phyloP scores from a whole-genome alignment of 805 yeast genomes.

The Monosporozyma unispora region DNA sequence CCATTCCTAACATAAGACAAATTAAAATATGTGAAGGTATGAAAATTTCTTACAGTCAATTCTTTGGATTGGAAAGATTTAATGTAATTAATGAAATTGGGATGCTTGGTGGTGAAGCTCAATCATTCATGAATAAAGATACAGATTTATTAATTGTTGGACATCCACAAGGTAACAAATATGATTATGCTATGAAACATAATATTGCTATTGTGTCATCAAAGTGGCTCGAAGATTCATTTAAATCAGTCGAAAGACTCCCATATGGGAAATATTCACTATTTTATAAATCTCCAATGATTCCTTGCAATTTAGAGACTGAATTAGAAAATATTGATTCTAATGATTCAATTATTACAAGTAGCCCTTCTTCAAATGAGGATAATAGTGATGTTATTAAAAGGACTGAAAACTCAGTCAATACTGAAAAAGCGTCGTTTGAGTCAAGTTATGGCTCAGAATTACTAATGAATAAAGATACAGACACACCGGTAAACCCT shows the following conservation, averaged over 20 bases:
- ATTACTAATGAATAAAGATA: no score
- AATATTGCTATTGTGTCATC: constrained; percentile 53
- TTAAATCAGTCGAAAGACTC: neutral
- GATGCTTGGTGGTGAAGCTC: constrained; percentile 66
- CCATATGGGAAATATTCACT: neutral
- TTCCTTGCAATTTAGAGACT: neutral
- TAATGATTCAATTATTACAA: neutral
- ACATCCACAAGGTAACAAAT: constrained; percentile 61
- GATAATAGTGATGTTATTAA: no score
- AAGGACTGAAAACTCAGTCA: no score
- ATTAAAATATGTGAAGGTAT: neutral
- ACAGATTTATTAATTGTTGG: constrained; percentile 70
- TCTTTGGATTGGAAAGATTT: constrained; percentile 71
- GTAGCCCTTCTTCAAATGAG: neutral
- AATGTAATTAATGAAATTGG: constrained; percentile 57
- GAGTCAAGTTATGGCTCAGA: no score
- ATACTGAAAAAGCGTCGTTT: no score
- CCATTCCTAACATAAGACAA: neutral
- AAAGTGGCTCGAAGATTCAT: constrained; percentile 61
- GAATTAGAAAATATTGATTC: neutral
- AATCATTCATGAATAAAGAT: constrained; percentile 49
- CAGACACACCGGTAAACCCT: neutral
- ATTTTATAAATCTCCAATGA: no score
- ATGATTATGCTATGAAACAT: constrained; percentile 66
- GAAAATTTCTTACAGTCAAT: constrained; percentile 47